Base-by-base conservation (phyloP, 192 early-diverging fungal genomes). In the Backusella psychrophila region DNA sequence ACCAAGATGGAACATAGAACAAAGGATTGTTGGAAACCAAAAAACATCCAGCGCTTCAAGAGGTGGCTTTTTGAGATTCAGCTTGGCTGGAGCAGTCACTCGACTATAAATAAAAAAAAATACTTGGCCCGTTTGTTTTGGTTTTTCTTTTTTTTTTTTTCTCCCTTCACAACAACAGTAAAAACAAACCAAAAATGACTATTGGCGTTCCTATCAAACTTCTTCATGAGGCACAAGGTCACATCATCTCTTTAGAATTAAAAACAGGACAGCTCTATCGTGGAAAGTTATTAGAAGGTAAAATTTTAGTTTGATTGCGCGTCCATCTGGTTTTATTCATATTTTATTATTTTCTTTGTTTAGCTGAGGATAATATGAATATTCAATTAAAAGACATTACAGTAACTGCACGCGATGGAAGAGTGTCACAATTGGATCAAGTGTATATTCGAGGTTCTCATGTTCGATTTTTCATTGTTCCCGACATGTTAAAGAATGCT, bases 281-380 rank as follows among this genome's bases (percentile, higher is more conserved):
- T 71, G 98, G 98, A 63, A 94, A 93, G 77, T 91, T 99, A 33
- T 87, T 94, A 41, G 97, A 99, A 81, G 91, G 89, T 89, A 85
- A 68, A 7, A 23, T 9, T 75, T 70, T 31, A 14, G 70, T 71
- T 26, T 21, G 33, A 42, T 41, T 42, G 56, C n/a, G 75, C 56
- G 56, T 63, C 52, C 39, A 53, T 72, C 36, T 69, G 7, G 12
- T 42, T 19, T 66, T 73, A 34, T 69, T 36, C 0, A 36, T 12
- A 66, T 44, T 56, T 23, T 65, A 90, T 53, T 42, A 56, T 76
- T 69, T 36, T 36, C 1, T 46, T 12, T 71, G 23, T 56, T 26
- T 65, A 90, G 92, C 94, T 63, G 98, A 99, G 84, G 98, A 99
- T 86, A 99, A 98, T 85, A 99, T 99, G 98, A 99, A 99, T 78